Evolutionary conservation across 129 eudicot species (phyloP), one percentile per base, ranked within the genome.

Genomic region (Escallonia herrerae): DNA sequence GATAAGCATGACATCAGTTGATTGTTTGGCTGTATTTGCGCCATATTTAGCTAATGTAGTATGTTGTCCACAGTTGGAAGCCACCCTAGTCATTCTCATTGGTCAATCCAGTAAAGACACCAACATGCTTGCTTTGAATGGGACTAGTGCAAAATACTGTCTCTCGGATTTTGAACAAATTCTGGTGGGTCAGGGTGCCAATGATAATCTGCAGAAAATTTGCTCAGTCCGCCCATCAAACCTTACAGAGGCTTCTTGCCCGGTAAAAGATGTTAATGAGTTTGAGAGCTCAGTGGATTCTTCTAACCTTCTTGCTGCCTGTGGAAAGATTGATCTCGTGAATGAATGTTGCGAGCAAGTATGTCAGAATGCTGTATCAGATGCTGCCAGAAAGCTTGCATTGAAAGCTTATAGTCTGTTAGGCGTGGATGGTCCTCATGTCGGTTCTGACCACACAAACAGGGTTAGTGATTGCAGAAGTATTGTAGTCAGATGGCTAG

Each of bases 31-130:
- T n/a, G 81, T 70, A 13, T 86, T 88, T 74, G 98, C 98, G 8
- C 95, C 95, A 43, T 77, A 71, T 63, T 74, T 93, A 13, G 98
- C 96, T 22, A 93, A 93, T 61, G 95, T 88, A n/a, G 90, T 93
- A 56, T 93, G 98, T 58, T 93, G 98, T 59, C 98, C 98, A 10
- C 98, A 93, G 62, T 74, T 93, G 5, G 85, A 93, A 76, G 95
- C 98, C 67, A 88, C 87, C 48, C 71, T 93, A 43, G 65, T 74
- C 15, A 77, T 93, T 76, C 98, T 93, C 39, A 74, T 88, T 60
- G 98, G 98, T 46, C 96, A 88, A 69, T 88, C 87, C 41, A 88
- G 98, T 70, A 93, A 80, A 81, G 40, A 63, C 41, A 85, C 96
- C 47, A 78, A 79, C 40, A 69, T 41, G 22, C 98, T 93, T 56